Conservation (phyloP, 768 basidiomycete species). For the Mycena epipterygia region DNA sequence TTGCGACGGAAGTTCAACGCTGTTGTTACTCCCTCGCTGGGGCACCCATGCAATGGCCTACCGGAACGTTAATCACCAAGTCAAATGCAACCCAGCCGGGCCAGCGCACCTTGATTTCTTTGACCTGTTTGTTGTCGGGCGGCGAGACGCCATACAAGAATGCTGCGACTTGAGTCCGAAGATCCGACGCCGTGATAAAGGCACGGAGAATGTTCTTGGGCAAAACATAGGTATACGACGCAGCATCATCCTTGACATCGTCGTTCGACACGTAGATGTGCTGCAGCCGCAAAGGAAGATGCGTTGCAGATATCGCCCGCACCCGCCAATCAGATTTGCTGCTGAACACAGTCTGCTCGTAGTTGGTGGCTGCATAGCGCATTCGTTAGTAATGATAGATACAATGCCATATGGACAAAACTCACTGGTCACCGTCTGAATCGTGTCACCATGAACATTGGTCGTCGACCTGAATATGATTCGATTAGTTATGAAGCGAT, state of each 20-base stretch:
- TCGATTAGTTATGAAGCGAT: slow-evolving; percentile 18
- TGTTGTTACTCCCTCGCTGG: slow-evolving; percentile 95
- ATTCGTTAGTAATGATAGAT: slow-evolving; percentile 19
- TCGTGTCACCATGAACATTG: slow-evolving; percentile 96
- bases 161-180: slow-evolving; percentile 96
- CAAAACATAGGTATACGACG: slow-evolving; percentile 93
- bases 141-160: slow-evolving; percentile 95
- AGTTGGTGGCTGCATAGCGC: slow-evolving; percentile 80
- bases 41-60: slow-evolving; percentile 96
- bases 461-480: slow-evolving; percentile 81
- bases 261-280: slow-evolving; percentile 99
- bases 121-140: slow-evolving; percentile 96
- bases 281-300: slow-evolving; percentile 94
- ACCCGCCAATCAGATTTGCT: slow-evolving; percentile 99
- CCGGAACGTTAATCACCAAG: slow-evolving; percentile 14
- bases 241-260: slow-evolving; percentile 98
- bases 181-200: slow-evolving; percentile 93
- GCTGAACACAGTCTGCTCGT: slow-evolving; percentile 99
- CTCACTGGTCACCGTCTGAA: slow-evolving; percentile 94
- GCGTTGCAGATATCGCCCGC: slow-evolving; percentile 96
- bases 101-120: slow-evolving; percentile 88
- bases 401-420: neutral
- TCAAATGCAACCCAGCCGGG: neutral
- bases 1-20: slow-evolving; percentile 90
- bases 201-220: slow-evolving; percentile 97